Evolutionary conservation across 192 early-diverging fungal species (phyloP).

Genomic region (Gaertneriomyces sp.): DNA sequence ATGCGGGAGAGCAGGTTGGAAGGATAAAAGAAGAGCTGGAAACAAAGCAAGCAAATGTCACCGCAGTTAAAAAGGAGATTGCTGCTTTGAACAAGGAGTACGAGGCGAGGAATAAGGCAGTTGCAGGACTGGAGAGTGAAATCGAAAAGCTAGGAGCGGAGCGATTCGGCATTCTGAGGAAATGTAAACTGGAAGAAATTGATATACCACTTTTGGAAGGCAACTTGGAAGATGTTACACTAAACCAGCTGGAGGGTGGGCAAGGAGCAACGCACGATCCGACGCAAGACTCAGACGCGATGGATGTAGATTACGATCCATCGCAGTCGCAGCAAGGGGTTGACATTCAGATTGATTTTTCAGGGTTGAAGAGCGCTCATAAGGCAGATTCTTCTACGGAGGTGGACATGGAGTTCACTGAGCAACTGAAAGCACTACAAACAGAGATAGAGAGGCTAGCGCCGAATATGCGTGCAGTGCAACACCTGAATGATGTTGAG

Average conservation of each 20-base stretch:
- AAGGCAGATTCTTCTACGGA: constrained; percentile 45
- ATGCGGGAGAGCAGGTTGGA: constrained; percentile 22
- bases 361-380: constrained; percentile 48
- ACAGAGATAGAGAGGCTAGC: constrained; percentile 79
- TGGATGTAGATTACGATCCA: constrained; percentile 28
- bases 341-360: constrained; percentile 61
- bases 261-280: neutral
- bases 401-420: constrained; percentile 64
- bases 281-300: constrained; percentile 20
- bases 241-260: constrained; percentile 36
- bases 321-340: constrained; percentile 6
- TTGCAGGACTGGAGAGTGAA: constrained; percentile 46
- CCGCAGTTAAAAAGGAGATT: constrained; percentile 53
- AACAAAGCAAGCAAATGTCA: constrained; percentile 46
- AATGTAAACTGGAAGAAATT: constrained; percentile 94
- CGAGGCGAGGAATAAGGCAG: constrained; percentile 61
- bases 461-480: constrained; percentile 87
- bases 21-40: constrained; percentile 31
- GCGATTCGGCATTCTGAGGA: constrained; percentile 71
- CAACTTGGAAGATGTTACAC: constrained; percentile 62
- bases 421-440: constrained; percentile 53
- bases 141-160: constrained; percentile 79
- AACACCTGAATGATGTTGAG: constrained; percentile 81
- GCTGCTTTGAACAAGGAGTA: constrained; percentile 60
- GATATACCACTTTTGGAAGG: constrained; percentile 77